phyloP scores from a whole-genome alignment of 2,329 filamentous ascomycete species.

The Laburnicola sp. region DNA sequence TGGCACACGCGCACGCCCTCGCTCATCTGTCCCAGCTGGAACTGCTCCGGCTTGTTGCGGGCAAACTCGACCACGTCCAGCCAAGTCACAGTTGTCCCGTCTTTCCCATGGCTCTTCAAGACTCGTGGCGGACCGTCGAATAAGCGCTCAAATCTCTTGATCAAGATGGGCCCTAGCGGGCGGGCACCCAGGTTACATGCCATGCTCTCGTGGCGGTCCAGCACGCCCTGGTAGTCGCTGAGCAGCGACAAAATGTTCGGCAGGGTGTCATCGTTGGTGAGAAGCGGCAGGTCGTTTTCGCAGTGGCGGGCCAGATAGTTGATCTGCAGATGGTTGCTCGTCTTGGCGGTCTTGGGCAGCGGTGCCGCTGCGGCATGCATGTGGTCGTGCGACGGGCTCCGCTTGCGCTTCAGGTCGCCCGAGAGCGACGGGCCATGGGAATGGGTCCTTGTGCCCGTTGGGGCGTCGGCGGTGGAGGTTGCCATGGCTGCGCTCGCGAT shows the following conservation, averaged over 20 bases:
- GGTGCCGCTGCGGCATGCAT: conserved; percentile 40
- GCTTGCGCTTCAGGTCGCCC: conserved; percentile 52
- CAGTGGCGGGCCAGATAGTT: conserved; percentile 69
- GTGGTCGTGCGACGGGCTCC: conserved; percentile 47
- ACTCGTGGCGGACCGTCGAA: conserved; percentile 79
- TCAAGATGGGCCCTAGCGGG: conserved; percentile 76
- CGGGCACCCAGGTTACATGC: conserved; percentile 83
- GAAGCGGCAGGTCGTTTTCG: conserved; percentile 63
- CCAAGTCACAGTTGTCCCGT: conserved; percentile 71
- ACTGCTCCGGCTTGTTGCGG: conserved; percentile 76
- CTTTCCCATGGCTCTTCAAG: conserved; percentile 64
- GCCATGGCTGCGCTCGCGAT: conserved; percentile 27
- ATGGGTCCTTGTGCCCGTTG: conserved; percentile 27
- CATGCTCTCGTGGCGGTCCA: conserved; percentile 83
- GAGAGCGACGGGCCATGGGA: conserved; percentile 27
- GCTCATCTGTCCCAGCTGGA: conserved; percentile 68
- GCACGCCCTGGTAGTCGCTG: conserved; percentile 79
- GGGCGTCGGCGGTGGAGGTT: conserved; percentile 23
- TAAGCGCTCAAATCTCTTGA: conserved; percentile 82
- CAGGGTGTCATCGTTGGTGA: conserved; percentile 70
- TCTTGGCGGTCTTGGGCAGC: conserved; percentile 58
- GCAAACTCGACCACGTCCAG: conserved; percentile 84
- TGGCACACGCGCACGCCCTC: conserved; percentile 75
- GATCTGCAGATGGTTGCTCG: conserved; percentile 65
- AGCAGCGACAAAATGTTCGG: conserved; percentile 72